These are phyloP conservation scores for Neofusicoccum parvum DNA, from an alignment of 2,329 filamentous ascomycete species.

Conservation along the genomic window DNA sequence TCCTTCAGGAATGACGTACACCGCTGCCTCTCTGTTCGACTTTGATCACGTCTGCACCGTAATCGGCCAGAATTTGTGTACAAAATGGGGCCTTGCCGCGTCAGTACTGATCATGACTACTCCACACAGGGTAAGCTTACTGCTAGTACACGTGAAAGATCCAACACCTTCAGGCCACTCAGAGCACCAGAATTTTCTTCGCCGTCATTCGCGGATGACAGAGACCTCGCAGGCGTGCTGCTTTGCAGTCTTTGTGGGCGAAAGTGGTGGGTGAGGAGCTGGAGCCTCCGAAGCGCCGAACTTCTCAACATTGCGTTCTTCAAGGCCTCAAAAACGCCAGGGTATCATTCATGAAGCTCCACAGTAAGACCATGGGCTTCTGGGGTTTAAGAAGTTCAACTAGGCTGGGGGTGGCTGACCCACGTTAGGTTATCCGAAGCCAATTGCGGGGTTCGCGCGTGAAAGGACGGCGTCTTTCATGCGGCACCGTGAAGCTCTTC, in stretches of 20 bases:
- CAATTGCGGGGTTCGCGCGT: conserved; percentile 15
- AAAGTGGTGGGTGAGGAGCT: background rate
- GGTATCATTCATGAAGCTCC: background rate
- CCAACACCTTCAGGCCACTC: conserved; percentile 17
- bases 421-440: background rate
- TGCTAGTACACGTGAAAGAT: conserved; percentile 16
- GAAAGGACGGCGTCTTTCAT: background rate
- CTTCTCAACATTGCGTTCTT: background rate
- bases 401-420: background rate
- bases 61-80: conserved; percentile 24
- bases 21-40: conserved; percentile 40
- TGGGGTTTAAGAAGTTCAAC: background rate
- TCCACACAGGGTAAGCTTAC: background rate
- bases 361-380: no score
- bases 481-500: conserved; percentile 2
- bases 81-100: conserved; percentile 21
- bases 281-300: background rate
- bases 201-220: background rate
- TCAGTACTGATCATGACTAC: background rate
- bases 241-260: background rate
- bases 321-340: background rate
- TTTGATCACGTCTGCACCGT: conserved; percentile 40
- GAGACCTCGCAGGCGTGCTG: background rate
- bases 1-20: background rate
- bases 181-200: background rate